Percentiles rank a stretch among this genome's conserved stretches.
These are phyloP conservation scores for Colletotrichum eleusines DNA, from an alignment of 2,329 filamentous ascomycete species.

Conservation along the genomic window DNA sequence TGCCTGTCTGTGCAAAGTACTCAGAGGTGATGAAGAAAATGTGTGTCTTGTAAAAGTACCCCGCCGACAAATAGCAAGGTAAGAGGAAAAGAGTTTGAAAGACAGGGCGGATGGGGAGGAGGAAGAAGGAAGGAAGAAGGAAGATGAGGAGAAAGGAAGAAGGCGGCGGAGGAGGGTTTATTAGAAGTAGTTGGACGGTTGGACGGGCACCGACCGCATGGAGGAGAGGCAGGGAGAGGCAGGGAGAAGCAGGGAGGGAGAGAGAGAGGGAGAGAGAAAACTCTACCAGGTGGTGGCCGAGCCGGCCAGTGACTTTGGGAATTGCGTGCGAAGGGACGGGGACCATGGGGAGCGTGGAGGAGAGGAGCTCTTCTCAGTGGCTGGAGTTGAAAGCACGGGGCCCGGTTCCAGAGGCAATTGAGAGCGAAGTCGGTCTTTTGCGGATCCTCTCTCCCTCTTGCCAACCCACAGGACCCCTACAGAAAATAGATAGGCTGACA, in stretches of 20 bases:
- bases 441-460: not conserved
- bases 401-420: slow-evolving; percentile 27
- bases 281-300: slow-evolving; percentile 35
- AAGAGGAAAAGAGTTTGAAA: slow-evolving; percentile 23
- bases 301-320: slow-evolving; percentile 36
- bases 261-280: slow-evolving; percentile 15
- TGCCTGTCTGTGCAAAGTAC: slow-evolving; percentile 42
- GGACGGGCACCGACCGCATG: slow-evolving; percentile 8
- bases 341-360: slow-evolving; percentile 1
- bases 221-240: not conserved
- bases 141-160: slow-evolving; percentile 7
- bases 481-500: slow-evolving; percentile 7
- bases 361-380: slow-evolving; percentile 28
- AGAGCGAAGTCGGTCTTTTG: slow-evolving; percentile 37
- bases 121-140: slow-evolving; percentile 5
- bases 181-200: slow-evolving; percentile 34
- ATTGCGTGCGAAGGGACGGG: slow-evolving; percentile 38
- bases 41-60: slow-evolving; percentile 25
- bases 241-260: not conserved
- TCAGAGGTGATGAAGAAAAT: slow-evolving; percentile 33
- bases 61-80: slow-evolving; percentile 36
- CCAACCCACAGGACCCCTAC: not conserved
- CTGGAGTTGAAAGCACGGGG: slow-evolving; percentile 25
- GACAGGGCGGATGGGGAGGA: slow-evolving; percentile 30
- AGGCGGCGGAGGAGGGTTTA: slow-evolving; percentile 35